Percentiles rank a stretch among this genome's conserved stretches.
Evolutionary conservation across 208 protist species (phyloP).

Genomic region (Sergeia podlipaevii): DNA sequence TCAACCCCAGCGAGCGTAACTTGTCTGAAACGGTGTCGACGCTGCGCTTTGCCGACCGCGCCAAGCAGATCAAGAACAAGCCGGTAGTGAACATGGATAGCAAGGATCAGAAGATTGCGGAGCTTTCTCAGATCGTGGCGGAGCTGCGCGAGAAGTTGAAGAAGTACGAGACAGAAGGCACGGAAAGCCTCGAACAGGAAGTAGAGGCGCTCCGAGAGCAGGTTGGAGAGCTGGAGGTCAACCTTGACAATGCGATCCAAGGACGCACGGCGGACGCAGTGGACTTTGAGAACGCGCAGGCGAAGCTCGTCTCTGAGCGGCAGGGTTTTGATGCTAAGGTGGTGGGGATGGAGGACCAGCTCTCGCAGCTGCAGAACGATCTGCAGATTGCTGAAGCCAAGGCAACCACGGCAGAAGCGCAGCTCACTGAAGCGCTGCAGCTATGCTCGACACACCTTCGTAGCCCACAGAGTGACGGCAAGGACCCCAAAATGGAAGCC

Average conservation of each 20-base stretch:
- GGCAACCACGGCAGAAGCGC: slow-evolving; percentile 28
- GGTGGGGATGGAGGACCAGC: slow-evolving; percentile 48
- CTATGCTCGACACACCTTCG: slow-evolving; percentile 55
- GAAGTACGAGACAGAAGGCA: slow-evolving; percentile 74
- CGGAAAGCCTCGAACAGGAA: slow-evolving; percentile 58
- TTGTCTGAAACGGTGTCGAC: slow-evolving; percentile 88
- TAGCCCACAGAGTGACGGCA: slow-evolving; percentile 13
- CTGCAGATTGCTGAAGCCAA: slow-evolving; percentile 59
- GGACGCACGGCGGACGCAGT: slow-evolving; percentile 68
- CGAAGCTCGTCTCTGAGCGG: slow-evolving; percentile 36
- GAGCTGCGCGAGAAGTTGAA: slow-evolving; percentile 78
- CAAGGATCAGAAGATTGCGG: slow-evolving; percentile 87
- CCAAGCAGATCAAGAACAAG: slow-evolving; percentile 94
- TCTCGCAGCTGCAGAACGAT: slow-evolving; percentile 64
- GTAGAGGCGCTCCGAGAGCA: slow-evolving; percentile 54
- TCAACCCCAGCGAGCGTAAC: slow-evolving; percentile 85
- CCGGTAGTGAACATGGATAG: slow-evolving; percentile 86
- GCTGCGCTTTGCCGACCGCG: slow-evolving; percentile 84
- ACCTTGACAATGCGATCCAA: slow-evolving; percentile 67
- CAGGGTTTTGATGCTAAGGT: slow-evolving; percentile 30
- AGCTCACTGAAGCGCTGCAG: slow-evolving; percentile 47
- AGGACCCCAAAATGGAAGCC: slow-evolving; percentile 19
- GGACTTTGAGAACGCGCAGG: slow-evolving; percentile 59
- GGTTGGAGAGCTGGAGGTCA: slow-evolving; percentile 67
- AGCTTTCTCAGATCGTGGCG: slow-evolving; percentile 64